phyloP scores from a whole-genome alignment of 176 grass and related monocot genomes.

The Carex pumila region DNA sequence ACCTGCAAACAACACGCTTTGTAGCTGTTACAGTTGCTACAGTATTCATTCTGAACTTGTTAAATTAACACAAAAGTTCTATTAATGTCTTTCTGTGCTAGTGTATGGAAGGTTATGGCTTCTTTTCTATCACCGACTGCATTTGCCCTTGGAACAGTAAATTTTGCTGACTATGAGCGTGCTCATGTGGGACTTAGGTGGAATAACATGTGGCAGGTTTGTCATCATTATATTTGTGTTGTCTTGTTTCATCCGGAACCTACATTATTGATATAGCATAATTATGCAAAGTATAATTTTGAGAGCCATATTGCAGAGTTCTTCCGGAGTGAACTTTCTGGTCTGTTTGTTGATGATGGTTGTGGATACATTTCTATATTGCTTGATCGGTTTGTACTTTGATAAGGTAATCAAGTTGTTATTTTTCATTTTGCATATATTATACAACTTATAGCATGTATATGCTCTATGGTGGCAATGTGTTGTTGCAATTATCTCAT shows the following conservation, averaged over 20 bases:
- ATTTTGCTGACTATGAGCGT: slow-evolving; percentile 50
- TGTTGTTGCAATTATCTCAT: not conserved
- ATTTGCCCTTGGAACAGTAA: slow-evolving; percentile 46
- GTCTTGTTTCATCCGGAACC: not conserved
- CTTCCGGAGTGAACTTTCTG: slow-evolving; percentile 46
- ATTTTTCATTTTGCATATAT: slow-evolving; percentile 9
- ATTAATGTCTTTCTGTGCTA: slow-evolving; percentile 7
- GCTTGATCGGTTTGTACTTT: slow-evolving; percentile 32
- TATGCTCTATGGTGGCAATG: not conserved
- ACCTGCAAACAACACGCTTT: not conserved
- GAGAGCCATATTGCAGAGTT: slow-evolving; percentile 23
- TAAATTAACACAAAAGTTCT: not conserved
- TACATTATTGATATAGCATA: not conserved
- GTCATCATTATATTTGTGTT: slow-evolving; percentile 1
- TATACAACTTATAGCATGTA: not conserved
- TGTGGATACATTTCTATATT: slow-evolving; percentile 31
- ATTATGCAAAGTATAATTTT: not conserved
- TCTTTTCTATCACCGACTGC: slow-evolving; percentile 46
- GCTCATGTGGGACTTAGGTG: slow-evolving; percentile 49
- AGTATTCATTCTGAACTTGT: not conserved
- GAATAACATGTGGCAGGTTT: slow-evolving; percentile 50
- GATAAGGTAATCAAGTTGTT: slow-evolving; percentile 39
- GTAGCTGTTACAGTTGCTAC: not conserved
- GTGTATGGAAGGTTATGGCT: slow-evolving; percentile 39
- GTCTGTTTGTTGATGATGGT: slow-evolving; percentile 38